Evolutionary conservation across 768 basidiomycete genomes (phyloP).

Genomic region (Russula sp.): DNA sequence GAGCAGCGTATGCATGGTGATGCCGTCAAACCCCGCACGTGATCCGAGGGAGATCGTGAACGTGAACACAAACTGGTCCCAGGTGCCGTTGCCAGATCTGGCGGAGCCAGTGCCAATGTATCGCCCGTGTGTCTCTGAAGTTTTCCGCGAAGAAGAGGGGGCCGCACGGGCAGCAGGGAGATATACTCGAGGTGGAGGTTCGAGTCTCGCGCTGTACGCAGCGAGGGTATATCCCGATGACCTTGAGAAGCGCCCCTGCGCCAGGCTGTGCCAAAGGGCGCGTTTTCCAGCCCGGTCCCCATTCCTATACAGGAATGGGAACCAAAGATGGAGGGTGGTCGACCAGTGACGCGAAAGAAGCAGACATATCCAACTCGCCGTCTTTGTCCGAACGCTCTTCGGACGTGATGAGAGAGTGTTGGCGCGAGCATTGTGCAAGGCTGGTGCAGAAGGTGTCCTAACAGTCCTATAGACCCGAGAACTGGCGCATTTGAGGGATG

Average conservation of each 20-base stretch:
- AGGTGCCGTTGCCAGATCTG: not conserved
- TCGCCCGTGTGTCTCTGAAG: slow-evolving; percentile 35
- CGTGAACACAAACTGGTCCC: slow-evolving; percentile 4
- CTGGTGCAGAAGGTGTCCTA: too few species aligned
- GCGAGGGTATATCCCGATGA: slow-evolving; percentile 1
- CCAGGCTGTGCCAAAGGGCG: not conserved
- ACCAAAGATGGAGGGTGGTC: slow-evolving; percentile 5
- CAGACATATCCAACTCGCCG: not conserved
- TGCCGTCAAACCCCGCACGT: not conserved
- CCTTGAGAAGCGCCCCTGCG: not conserved
- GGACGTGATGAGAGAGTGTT: not conserved
- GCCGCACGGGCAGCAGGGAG: not conserved
- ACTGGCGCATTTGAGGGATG: slow-evolving; percentile 1
- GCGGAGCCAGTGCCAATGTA: not conserved
- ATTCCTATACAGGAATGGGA: not conserved
- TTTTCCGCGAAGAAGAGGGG: slow-evolving; percentile 34
- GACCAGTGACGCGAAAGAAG: not conserved
- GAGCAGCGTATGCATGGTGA: too few species aligned
- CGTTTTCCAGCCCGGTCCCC: not conserved
- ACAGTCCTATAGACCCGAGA: not conserved
- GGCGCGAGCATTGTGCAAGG: not conserved
- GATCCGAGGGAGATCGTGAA: slow-evolving; percentile 7
- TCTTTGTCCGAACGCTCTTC: slow-evolving; percentile 6
- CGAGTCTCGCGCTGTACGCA: not conserved
- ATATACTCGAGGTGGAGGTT: slow-evolving; percentile 8